phyloP scores from a whole-genome alignment of 106 monocot genomes.

The Dioscorea dumetorum region DNA sequence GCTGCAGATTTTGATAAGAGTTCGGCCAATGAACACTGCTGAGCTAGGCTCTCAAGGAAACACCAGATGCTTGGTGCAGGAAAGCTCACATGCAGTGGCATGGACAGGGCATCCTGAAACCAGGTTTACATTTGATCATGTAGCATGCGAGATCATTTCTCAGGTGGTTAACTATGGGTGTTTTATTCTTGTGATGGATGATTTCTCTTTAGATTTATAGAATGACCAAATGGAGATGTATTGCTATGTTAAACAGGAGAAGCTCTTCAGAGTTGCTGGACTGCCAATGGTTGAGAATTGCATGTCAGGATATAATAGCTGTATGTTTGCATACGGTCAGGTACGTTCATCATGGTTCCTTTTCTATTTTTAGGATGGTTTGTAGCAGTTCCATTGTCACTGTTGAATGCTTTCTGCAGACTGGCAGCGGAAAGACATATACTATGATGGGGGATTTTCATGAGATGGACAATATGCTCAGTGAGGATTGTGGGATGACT shows the following conservation, averaged over 20 bases:
- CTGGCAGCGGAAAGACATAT: conserved; percentile 81
- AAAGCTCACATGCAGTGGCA: conserved; percentile 47
- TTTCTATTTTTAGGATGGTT: neutral
- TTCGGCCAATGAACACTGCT: conserved; percentile 31
- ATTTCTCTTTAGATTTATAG: neutral
- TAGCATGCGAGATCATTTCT: conserved; percentile 50
- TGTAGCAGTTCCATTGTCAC: neutral
- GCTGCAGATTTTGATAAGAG: conserved; percentile 54
- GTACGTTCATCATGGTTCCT: conserved; percentile 9
- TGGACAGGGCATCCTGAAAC: conserved; percentile 65
- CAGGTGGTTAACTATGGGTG: conserved; percentile 25
- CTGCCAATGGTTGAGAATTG: conserved; percentile 78
- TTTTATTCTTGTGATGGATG: neutral
- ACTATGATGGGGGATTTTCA: conserved; percentile 70
- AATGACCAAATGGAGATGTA: neutral
- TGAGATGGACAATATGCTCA: conserved; percentile 19
- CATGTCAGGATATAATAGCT: conserved; percentile 76
- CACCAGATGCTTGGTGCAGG: conserved; percentile 53
- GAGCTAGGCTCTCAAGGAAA: conserved; percentile 34
- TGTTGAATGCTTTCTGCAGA: conserved; percentile 26
- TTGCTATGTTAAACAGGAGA: conserved; percentile 35
- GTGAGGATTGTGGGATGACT: conserved; percentile 60
- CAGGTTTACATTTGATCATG: conserved; percentile 65
- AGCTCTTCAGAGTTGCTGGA: conserved; percentile 61
- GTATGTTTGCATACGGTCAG: conserved; percentile 88